Evolutionary conservation across 495 filamentous ascomycete species (phyloP).

Genomic region (Aspergillus nidulans): DNA sequence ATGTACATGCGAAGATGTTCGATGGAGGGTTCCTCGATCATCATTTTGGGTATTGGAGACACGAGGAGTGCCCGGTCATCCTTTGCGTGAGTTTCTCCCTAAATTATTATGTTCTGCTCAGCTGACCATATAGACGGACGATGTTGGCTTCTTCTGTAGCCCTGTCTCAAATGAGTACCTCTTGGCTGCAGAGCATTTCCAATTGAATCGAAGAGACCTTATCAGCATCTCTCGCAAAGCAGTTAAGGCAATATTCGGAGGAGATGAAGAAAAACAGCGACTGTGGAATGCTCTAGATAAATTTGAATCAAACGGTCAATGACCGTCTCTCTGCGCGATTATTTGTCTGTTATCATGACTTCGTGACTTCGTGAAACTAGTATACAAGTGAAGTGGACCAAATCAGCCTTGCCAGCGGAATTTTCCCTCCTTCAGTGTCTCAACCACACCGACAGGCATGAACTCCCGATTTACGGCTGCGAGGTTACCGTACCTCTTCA

Average conservation of each 20-base stretch:
- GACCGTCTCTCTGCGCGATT: neutral
- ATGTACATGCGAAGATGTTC: constrained; percentile 73
- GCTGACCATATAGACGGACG: constrained; percentile 61
- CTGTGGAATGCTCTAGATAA: constrained; percentile 46
- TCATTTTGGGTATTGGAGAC: constrained; percentile 68
- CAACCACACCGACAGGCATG: constrained; percentile 64
- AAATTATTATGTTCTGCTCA: constrained; percentile 1
- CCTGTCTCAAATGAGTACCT: constrained; percentile 75
- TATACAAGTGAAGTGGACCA: neutral
- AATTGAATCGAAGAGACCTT: constrained; percentile 51
- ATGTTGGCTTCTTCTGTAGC: constrained; percentile 80
- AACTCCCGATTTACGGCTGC: constrained; percentile 58
- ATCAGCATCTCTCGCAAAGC: constrained; percentile 51
- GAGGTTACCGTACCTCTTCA: constrained; percentile 55
- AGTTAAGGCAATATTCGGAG: constrained; percentile 62
- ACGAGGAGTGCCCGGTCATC: constrained; percentile 47
- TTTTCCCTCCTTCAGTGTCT: constrained; percentile 53
- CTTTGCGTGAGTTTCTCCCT: constrained; percentile 50
- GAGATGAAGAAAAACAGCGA: constrained; percentile 55
- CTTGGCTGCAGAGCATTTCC: constrained; percentile 69
- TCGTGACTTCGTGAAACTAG: neutral
- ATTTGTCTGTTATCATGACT: neutral
- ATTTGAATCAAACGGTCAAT: constrained; percentile 18
- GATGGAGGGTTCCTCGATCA: constrained; percentile 62
- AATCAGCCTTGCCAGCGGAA: constrained; percentile 54